Conservation (phyloP, 371 early-diverging fungal species). For the Nosema granulosis region DNA sequence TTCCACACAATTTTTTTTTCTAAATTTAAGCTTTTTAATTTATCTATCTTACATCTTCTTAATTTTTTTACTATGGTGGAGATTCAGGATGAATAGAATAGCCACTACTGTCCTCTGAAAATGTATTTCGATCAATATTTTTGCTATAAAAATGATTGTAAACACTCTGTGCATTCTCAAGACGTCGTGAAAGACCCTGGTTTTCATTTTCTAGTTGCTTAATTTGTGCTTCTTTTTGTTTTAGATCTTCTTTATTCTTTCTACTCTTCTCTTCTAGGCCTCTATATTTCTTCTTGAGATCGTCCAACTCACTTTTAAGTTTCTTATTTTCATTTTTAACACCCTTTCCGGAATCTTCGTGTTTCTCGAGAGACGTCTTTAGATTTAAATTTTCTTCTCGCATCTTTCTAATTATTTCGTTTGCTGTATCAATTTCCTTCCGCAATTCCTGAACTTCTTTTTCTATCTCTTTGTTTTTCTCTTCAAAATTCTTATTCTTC, state of each 20-base stretch:
- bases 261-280: conserved; percentile 53
- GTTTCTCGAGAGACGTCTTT: conserved; percentile 36
- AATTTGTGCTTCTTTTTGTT: conserved; percentile 40
- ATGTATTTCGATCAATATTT: conserved; percentile 45
- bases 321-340: conserved; percentile 33
- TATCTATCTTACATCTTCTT: neutral
- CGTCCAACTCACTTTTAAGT: conserved; percentile 44
- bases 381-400: conserved; percentile 50
- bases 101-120: conserved; percentile 22
- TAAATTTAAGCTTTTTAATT: no score
- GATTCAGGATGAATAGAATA: conserved; percentile 61
- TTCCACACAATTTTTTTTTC: no score
- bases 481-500: conserved; percentile 19
- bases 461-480: conserved; percentile 37
- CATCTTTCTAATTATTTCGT: conserved; percentile 62
- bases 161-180: conserved; percentile 67
- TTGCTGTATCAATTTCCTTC: conserved; percentile 59
- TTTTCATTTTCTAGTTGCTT: conserved; percentile 55
- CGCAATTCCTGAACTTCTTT: conserved; percentile 47
- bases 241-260: conserved; percentile 51
- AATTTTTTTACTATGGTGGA: conserved; percentile 28
- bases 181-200: conserved; percentile 51
- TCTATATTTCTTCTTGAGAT: conserved; percentile 49
- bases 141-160: conserved; percentile 65
- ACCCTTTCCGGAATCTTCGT: conserved; percentile 15